phyloP scores from a whole-genome alignment of 768 basidiomycete genomes.

The Leucocoprinus sp. region DNA sequence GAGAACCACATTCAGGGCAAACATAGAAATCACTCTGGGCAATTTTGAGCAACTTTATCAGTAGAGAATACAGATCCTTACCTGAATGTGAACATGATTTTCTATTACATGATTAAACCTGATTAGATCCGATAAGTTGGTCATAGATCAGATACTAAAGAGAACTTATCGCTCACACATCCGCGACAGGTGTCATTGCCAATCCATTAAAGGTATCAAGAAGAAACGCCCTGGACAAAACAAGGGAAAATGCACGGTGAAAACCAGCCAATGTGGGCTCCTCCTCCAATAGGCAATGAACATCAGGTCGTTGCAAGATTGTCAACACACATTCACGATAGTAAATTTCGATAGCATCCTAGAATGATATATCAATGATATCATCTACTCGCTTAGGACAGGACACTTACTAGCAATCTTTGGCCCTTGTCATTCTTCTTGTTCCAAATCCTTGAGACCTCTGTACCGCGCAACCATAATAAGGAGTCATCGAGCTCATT shows the following conservation, averaged over 20 bases:
- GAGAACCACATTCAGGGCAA: constrained; percentile 62
- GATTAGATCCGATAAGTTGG: constrained; percentile 4
- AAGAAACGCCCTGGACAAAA: constrained; percentile 77
- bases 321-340: constrained; percentile 28
- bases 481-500: neutral
- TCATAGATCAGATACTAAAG: neutral
- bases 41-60: constrained; percentile 10
- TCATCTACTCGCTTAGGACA: neutral
- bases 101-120: constrained; percentile 71
- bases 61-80: constrained; percentile 21
- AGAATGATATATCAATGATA: constrained; percentile 6
- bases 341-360: constrained; percentile 30
- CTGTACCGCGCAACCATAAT: constrained; percentile 6
- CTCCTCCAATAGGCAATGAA: constrained; percentile 8
- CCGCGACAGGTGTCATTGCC: constrained; percentile 80
- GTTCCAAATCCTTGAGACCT: constrained; percentile 29
- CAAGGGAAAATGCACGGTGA: constrained; percentile 48
- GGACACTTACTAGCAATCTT: neutral
- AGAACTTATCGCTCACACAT: constrained; percentile 45
- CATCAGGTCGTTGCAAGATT: constrained; percentile 18
- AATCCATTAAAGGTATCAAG: constrained; percentile 77
- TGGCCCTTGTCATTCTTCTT: constrained; percentile 33
- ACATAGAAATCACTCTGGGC: constrained; percentile 65
- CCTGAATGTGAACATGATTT: constrained; percentile 70
- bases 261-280: constrained; percentile 33